Percentiles rank a stretch among this genome's conserved stretches.
Evolutionary conservation across 2,329 filamentous ascomycete genomes (phyloP).

Genomic region (Colletotrichum graminicola): DNA sequence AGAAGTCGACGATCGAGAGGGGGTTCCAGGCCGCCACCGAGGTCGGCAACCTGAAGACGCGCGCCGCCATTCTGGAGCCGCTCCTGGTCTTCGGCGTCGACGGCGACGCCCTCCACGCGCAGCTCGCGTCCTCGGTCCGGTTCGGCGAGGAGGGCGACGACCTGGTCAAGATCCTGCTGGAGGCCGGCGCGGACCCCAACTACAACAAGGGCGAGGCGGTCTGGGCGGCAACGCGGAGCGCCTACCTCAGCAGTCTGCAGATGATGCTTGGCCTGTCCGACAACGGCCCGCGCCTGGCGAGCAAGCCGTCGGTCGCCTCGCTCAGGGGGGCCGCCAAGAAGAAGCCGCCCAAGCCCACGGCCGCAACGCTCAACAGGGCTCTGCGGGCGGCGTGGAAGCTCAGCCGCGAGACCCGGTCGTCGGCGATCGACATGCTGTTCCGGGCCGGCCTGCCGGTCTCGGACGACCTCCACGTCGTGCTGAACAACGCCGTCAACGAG

Average conservation of each 20-base stretch:
- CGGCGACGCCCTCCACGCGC: conserved; percentile 64
- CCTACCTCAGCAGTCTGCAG: conserved; percentile 62
- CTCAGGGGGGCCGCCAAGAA: conserved; percentile 20
- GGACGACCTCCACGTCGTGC: conserved; percentile 63
- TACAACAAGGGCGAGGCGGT: conserved; percentile 67
- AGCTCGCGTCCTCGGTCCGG: conserved; percentile 65
- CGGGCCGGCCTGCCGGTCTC: conserved; percentile 61
- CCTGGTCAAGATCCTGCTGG: conserved; percentile 64
- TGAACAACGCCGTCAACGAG: conserved; percentile 67
- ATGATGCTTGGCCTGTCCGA: conserved; percentile 63
- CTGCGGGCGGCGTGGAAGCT: conserved; percentile 68
- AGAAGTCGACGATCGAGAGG: conserved; percentile 58
- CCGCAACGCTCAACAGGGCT: conserved; percentile 61
- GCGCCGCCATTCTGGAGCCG: conserved; percentile 63
- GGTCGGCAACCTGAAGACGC: conserved; percentile 61
- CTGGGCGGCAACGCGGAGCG: conserved; percentile 65
- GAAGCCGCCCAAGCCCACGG: conserved; percentile 59
- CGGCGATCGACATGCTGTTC: conserved; percentile 63
- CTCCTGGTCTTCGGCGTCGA: conserved; percentile 63
- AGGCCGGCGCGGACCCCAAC: conserved; percentile 62
- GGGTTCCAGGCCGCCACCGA: conserved; percentile 69
- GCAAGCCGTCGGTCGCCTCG: conserved; percentile 32
- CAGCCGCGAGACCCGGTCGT: conserved; percentile 60
- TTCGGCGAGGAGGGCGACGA: conserved; percentile 63
- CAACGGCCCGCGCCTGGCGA: conserved; percentile 55